These are phyloP conservation scores for Entomortierella parvispora DNA, from an alignment of 192 early-diverging fungal species.

Conservation along the genomic window DNA sequence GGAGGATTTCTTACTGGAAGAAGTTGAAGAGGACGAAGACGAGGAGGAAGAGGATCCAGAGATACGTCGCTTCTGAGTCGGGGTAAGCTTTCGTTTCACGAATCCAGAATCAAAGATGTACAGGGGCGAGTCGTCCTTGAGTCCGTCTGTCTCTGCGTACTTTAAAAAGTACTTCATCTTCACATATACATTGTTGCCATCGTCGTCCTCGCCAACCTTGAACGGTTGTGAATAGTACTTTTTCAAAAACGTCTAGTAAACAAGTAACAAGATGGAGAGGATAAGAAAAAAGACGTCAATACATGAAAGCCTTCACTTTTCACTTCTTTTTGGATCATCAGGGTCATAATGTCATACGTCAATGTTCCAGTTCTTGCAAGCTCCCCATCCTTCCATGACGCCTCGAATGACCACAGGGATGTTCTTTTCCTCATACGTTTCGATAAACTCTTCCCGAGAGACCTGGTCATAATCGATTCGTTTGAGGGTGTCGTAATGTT, in stretches of 20 bases:
- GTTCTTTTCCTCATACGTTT: conserved; percentile 60
- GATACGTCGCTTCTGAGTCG: conserved; percentile 37
- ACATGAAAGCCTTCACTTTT: too few relatives aligned
- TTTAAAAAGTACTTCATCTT: conserved; percentile 69
- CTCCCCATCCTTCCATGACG: conserved; percentile 65
- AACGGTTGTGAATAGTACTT: conserved; percentile 72
- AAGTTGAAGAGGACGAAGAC: conserved; percentile 35
- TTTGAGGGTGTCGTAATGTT: conserved; percentile 56
- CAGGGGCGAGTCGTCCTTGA: conserved; percentile 76
- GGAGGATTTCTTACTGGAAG: neutral
- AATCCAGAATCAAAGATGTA: conserved; percentile 86
- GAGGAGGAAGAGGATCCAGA: conserved; percentile 22
- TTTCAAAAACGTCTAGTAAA: conserved; percentile 51
- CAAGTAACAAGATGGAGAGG: neutral
- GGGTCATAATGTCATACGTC: too few relatives aligned
- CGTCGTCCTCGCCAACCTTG: conserved; percentile 85
- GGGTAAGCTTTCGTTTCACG: conserved; percentile 53
- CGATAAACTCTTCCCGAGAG: conserved; percentile 67
- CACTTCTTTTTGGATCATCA: too few relatives aligned
- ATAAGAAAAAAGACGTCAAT: too few relatives aligned
- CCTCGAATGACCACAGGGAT: conserved; percentile 72
- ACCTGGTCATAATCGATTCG: conserved; percentile 65
- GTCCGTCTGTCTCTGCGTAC: conserved; percentile 59
- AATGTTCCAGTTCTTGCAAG: conserved; percentile 63
- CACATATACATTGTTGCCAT: conserved; percentile 74